These are phyloP conservation scores for Acanthochlamys bracteata DNA, from an alignment of 106 monocot genomes.

Conservation along the genomic window DNA sequence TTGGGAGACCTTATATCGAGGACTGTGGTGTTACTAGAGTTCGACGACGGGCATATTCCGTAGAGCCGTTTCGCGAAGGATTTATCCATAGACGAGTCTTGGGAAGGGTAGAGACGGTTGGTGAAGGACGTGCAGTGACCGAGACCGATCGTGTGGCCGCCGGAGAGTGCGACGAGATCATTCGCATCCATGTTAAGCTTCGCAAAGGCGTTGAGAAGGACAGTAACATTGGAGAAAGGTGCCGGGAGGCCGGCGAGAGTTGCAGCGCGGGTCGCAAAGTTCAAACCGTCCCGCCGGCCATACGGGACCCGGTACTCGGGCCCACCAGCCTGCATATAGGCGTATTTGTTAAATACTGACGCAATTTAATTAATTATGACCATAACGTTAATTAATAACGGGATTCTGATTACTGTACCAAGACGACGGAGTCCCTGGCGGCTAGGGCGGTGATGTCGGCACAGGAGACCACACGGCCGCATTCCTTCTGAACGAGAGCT, in stretches of 20 bases:
- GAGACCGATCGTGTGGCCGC: slow-evolving; percentile 47
- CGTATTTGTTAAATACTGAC: neutral
- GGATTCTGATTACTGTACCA: no score
- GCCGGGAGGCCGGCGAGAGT: slow-evolving; percentile 21
- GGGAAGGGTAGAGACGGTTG: slow-evolving; percentile 39
- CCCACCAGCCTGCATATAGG: slow-evolving; percentile 24
- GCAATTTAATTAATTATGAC: neutral
- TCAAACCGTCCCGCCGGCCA: slow-evolving; percentile 37
- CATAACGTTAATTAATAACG: no score
- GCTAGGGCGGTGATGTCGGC: slow-evolving; percentile 29
- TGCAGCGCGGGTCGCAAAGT: slow-evolving; percentile 12
- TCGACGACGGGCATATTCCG: slow-evolving; percentile 26
- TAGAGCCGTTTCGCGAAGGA: slow-evolving; percentile 21
- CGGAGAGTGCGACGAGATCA: slow-evolving; percentile 51
- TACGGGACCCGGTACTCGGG: slow-evolving; percentile 35
- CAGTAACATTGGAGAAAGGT: slow-evolving; percentile 15
- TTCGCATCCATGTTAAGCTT: slow-evolving; percentile 23
- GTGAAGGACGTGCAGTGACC: slow-evolving; percentile 53
- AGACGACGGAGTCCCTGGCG: slow-evolving; percentile 21
- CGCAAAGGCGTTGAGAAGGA: slow-evolving; percentile 13
- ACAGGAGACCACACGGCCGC: slow-evolving; percentile 33
- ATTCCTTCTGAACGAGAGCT: slow-evolving; percentile 19
- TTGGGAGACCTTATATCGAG: slow-evolving; percentile 37
- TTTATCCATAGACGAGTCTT: slow-evolving; percentile 30
- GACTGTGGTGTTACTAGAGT: slow-evolving; percentile 28